phyloP scores from a whole-genome alignment of 208 protist genomes.

The Acanthamoeba healyi region DNA sequence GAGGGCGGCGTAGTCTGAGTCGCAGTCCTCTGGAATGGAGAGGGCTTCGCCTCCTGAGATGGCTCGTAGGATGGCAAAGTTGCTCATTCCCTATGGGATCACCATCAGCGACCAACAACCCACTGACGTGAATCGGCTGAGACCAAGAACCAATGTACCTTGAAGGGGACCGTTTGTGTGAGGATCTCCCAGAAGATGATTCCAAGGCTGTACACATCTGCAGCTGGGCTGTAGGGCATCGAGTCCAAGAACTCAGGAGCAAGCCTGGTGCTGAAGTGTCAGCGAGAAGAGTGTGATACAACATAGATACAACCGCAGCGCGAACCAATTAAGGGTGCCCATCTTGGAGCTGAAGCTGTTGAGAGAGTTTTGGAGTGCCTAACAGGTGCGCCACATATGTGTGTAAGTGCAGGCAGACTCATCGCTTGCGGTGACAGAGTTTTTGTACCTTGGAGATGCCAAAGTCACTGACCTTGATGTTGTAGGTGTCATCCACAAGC shows the following conservation, averaged over 20 bases:
- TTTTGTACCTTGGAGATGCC: slow-evolving; percentile 5
- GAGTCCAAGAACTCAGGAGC: slow-evolving; percentile 24
- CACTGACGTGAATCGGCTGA: too few species aligned
- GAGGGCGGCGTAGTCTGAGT: slow-evolving; percentile 1
- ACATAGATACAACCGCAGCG: background rate
- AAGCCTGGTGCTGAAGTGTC: background rate
- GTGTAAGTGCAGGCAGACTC: background rate
- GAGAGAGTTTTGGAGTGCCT: background rate
- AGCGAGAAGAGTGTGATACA: background rate
- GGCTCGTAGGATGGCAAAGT: background rate
- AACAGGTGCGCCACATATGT: too few species aligned
- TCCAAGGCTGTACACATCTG: background rate
- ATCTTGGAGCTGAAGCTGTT: slow-evolving; percentile 14
- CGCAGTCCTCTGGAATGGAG: background rate
- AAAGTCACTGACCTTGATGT: slow-evolving; percentile 29
- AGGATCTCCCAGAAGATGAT: slow-evolving; percentile 43
- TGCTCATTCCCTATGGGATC: background rate
- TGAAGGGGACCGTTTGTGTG: background rate
- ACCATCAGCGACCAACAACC: too few species aligned
- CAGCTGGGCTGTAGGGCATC: slow-evolving; percentile 29
- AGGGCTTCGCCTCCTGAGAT: background rate
- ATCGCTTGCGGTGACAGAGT: background rate
- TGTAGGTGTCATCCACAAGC: slow-evolving; percentile 49
- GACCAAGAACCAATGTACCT: background rate
- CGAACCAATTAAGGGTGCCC: slow-evolving; percentile 24